phyloP scores from a whole-genome alignment of 1,284 basidiomycete genomes.

The Moesziomyces globuligerus region DNA sequence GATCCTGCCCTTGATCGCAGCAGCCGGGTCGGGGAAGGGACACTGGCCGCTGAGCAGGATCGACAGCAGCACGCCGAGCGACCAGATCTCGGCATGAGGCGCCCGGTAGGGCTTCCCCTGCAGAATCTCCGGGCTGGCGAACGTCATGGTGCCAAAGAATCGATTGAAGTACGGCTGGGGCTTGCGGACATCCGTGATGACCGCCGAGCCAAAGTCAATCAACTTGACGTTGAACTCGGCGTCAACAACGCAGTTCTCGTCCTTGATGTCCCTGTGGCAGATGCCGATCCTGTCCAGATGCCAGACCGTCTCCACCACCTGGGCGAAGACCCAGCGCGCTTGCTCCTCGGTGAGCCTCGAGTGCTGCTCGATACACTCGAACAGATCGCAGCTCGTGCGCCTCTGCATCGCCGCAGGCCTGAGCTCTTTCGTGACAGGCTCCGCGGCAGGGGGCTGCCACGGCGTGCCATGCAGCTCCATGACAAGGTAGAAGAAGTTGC shows the following conservation, averaged over 20 bases:
- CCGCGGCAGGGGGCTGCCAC: constrained; percentile 71
- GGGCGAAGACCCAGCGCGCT: constrained; percentile 83
- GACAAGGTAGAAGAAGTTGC: constrained; percentile 85
- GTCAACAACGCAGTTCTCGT: constrained; percentile 87
- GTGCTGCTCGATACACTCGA: constrained; percentile 91
- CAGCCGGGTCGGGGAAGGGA: constrained; percentile 79
- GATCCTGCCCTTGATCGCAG: constrained; percentile 73
- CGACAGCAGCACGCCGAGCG: constrained; percentile 85
- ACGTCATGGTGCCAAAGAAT: constrained; percentile 63
- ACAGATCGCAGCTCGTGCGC: constrained; percentile 85
- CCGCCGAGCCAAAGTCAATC: constrained; percentile 91
- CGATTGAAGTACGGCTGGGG: constrained; percentile 75
- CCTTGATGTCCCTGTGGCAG: constrained; percentile 90
- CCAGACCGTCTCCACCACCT: constrained; percentile 84
- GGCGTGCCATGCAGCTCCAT: constrained; percentile 91
- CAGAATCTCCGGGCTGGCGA: constrained; percentile 77
- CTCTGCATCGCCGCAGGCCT: constrained; percentile 72
- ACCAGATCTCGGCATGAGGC: constrained; percentile 87
- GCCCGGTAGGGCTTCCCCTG: constrained; percentile 75
- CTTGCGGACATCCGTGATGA: constrained; percentile 76
- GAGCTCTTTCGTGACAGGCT: constrained; percentile 14
- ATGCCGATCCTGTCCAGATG: constrained; percentile 82
- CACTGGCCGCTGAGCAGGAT: constrained; percentile 86
- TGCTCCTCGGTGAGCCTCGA: constrained; percentile 81
- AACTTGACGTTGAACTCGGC: constrained; percentile 76